These are phyloP conservation scores for Annulohypoxylon truncatum DNA, from an alignment of 2,329 filamentous ascomycete genomes.

Conservation along the genomic window DNA sequence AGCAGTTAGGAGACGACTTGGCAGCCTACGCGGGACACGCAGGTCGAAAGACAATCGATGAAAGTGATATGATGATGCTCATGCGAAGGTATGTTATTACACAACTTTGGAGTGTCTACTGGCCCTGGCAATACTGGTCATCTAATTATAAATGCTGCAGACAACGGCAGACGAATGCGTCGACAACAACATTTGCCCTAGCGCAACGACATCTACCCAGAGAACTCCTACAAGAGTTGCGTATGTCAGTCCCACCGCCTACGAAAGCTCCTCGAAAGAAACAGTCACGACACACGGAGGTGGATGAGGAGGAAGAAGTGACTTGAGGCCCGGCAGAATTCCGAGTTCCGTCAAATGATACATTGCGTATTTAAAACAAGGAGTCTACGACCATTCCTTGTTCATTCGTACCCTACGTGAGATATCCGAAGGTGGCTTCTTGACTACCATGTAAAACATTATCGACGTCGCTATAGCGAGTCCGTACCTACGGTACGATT, in stretches of 20 bases:
- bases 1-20: conserved; percentile 84
- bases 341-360: background rate
- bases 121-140: conserved; percentile 31
- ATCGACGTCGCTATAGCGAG: conserved; percentile 85
- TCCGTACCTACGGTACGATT: conserved; percentile 74
- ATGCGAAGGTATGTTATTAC: conserved; percentile 78
- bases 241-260: conserved; percentile 71
- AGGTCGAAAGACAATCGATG: conserved; percentile 85
- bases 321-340: conserved; percentile 37
- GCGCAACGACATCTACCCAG: conserved; percentile 84
- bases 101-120: conserved; percentile 27
- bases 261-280: conserved; percentile 59
- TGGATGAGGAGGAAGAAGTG: conserved; percentile 57
- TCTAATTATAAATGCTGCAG: conserved; percentile 59
- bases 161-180: conserved; percentile 79
- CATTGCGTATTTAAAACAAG: conserved; percentile 13
- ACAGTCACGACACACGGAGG: conserved; percentile 51
- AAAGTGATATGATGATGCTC: conserved; percentile 82
- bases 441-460: conserved; percentile 96
- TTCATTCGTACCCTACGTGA: conserved; percentile 80
- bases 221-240: conserved; percentile 84
- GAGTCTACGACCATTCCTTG: conserved; percentile 72
- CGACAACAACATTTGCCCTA: conserved; percentile 84
- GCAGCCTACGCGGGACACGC: conserved; percentile 84
- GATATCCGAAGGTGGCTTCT: conserved; percentile 82